phyloP scores from a whole-genome alignment of 305 asterid species.

The Fraxinus ornus region DNA sequence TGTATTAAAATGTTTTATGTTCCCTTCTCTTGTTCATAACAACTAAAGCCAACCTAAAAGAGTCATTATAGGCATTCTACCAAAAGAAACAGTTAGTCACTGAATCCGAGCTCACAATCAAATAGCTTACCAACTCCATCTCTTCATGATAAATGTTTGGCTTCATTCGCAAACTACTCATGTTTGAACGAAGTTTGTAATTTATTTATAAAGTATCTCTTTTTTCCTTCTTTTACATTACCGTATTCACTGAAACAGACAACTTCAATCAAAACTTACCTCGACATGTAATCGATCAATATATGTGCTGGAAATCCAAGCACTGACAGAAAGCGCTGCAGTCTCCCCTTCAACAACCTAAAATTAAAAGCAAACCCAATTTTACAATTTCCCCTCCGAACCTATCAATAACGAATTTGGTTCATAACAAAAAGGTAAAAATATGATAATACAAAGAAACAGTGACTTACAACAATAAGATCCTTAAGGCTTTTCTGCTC shows the following conservation, averaged over 20 bases:
- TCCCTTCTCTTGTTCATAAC: neutral
- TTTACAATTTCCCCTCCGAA: slow-evolving; percentile 17
- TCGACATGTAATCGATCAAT: slow-evolving; percentile 82
- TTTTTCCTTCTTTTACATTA: neutral
- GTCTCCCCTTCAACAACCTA: slow-evolving; percentile 92
- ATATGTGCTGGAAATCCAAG: slow-evolving; percentile 81
- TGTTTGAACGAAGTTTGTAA: neutral
- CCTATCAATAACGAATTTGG: slow-evolving; percentile 13
- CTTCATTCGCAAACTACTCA: neutral
- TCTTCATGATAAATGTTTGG: neutral
- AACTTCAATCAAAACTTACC: slow-evolving; percentile 38
- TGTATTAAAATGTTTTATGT: neutral
- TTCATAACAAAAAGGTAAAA: neutral
- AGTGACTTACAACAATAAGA: slow-evolving; percentile 69
- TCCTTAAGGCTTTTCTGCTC: slow-evolving; percentile 73
- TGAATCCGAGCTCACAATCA: neutral
- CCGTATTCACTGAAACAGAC: neutral
- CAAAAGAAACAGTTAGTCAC: neutral
- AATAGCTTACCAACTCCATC: neutral
- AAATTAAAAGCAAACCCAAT: slow-evolving; percentile 10
- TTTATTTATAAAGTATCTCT: neutral
- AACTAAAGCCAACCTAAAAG: slow-evolving; percentile 17
- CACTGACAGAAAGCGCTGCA: slow-evolving; percentile 74
- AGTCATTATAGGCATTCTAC: slow-evolving; percentile 9
- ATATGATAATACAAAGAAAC: neutral